Percentiles rank a stretch among this genome's conserved stretches.
These are phyloP conservation scores for Lachnellula willkommii DNA, from an alignment of 2,329 filamentous ascomycete genomes.

Conservation along the genomic window DNA sequence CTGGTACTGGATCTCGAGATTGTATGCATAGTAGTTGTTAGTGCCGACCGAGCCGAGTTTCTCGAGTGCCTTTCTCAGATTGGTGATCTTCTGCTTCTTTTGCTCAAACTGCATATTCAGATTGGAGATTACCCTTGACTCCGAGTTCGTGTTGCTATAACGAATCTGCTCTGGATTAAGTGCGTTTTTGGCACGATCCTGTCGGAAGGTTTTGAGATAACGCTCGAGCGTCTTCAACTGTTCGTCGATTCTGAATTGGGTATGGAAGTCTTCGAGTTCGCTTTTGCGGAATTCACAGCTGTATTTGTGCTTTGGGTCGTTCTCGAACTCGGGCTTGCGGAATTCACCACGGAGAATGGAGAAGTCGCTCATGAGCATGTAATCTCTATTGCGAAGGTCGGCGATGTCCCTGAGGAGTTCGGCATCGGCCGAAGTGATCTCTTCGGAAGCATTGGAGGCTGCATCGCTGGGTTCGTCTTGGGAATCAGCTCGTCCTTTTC, in stretches of 20 bases:
- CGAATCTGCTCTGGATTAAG: too few species aligned
- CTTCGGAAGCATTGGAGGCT: too few species aligned
- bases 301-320: background rate
- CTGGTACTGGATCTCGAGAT: background rate
- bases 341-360: background rate
- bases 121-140: background rate
- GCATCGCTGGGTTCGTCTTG: too few species aligned
- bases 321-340: background rate
- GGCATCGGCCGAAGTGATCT: background rate
- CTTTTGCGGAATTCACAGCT: background rate
- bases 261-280: too few species aligned
- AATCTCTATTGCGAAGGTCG: background rate
- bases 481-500: too few species aligned
- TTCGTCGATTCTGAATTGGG: too few species aligned
- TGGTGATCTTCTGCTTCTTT: background rate
- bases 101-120: background rate
- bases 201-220: too few species aligned
- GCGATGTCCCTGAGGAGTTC: background rate
- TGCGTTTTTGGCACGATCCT: too few species aligned
- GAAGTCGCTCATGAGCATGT: background rate
- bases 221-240: too few species aligned
- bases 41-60: background rate
- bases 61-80: background rate
- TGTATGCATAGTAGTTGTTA: background rate
- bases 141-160: background rate